Percentiles rank a stretch among this genome's conserved stretches.
Conservation (phyloP, 306 rosid species). For the Cercis canadensis region DNA sequence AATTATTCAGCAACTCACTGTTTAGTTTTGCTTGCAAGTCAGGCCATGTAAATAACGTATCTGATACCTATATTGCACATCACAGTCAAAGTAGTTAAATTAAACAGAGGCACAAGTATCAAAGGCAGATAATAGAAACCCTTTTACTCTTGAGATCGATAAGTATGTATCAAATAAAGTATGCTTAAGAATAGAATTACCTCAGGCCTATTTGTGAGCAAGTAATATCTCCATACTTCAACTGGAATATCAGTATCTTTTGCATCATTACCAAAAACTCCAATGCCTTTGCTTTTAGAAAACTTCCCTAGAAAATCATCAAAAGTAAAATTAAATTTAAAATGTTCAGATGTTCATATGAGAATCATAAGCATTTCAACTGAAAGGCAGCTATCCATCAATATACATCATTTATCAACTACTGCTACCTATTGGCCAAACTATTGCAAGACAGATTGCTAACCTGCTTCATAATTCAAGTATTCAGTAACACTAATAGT, state of each 20-base stretch:
- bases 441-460: conserved; percentile 18
- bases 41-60: conserved; percentile 87
- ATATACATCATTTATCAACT: conserved; percentile 15
- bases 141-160: conserved; percentile 18
- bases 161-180: not conserved
- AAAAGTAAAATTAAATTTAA: conserved; percentile 4
- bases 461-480: conserved; percentile 93
- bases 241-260: conserved; percentile 90
- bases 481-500: conserved; percentile 97
- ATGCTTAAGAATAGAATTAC: conserved; percentile 44
- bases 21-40: conserved; percentile 96
- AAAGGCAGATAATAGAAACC: conserved; percentile 24
- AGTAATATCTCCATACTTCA: conserved; percentile 99
- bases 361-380: conserved; percentile 20
- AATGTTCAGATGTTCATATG: conserved; percentile 22
- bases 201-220: conserved; percentile 96
- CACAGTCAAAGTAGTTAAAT: conserved; percentile 25
- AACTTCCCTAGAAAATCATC: conserved; percentile 71
- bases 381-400: conserved; percentile 4
- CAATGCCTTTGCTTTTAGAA: conserved; percentile 93
- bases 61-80: conserved; percentile 69
- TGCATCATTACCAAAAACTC: conserved; percentile 96
- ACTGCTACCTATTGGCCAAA: not conserved
- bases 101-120: not conserved
- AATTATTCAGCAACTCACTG: conserved; percentile 81